Conservation (phyloP, 306 rosid genomes). For the Gleditsia sinensis region DNA sequence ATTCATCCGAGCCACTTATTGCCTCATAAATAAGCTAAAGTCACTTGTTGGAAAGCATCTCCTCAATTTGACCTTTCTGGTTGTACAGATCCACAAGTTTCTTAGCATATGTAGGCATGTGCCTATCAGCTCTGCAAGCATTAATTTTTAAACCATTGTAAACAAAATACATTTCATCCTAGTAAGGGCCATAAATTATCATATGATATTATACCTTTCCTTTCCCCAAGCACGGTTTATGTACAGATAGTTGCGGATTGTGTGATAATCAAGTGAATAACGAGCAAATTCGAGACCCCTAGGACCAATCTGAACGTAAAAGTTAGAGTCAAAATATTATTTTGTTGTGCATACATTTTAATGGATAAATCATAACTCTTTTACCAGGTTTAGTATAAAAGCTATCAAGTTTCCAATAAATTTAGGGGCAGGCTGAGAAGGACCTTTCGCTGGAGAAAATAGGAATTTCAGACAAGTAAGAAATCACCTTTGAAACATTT, state of each 20-base stretch:
- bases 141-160: slow-evolving; percentile 23
- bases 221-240: slow-evolving; percentile 85
- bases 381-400: slow-evolving; percentile 87
- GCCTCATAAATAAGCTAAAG: not conserved
- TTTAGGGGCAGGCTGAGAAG: slow-evolving; percentile 88
- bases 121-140: slow-evolving; percentile 83
- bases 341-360: not conserved
- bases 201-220: slow-evolving; percentile 60
- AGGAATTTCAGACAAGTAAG: slow-evolving; percentile 17
- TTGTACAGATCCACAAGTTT: slow-evolving; percentile 85
- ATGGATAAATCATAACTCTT: not conserved
- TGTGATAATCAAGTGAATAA: slow-evolving; percentile 94
- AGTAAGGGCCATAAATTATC: not conserved
- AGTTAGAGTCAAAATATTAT: slow-evolving; percentile 30
- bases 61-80: slow-evolving; percentile 81
- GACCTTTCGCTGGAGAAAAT: slow-evolving; percentile 72
- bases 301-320: slow-evolving; percentile 72
- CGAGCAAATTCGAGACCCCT: slow-evolving; percentile 96
- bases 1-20: slow-evolving; percentile 21
- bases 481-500: slow-evolving; percentile 1
- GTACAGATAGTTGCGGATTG: slow-evolving; percentile 84
- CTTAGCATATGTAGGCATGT: slow-evolving; percentile 85
- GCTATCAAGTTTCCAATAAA: slow-evolving; percentile 84
- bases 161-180: slow-evolving; percentile 10
- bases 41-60: slow-evolving; percentile 66